Evolutionary conservation across 495 filamentous ascomycete genomes (phyloP).

Genomic region (Xylaria acuta): DNA sequence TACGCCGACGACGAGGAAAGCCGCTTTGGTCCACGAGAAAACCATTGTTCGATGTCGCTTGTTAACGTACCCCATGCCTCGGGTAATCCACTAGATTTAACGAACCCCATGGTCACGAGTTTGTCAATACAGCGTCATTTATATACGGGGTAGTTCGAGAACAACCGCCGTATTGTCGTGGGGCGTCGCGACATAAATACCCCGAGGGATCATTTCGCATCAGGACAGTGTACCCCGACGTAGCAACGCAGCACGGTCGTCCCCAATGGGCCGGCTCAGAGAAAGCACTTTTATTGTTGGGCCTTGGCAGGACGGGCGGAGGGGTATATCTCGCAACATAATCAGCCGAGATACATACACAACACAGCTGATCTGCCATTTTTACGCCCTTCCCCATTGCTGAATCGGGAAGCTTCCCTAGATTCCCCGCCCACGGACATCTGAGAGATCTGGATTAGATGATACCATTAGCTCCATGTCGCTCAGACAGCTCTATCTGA

Average conservation of each 20-base stretch:
- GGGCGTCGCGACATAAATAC: not conserved
- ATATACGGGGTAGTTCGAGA: not conserved
- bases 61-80: not conserved
- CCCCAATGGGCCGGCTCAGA: not conserved
- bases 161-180: not conserved
- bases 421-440: not conserved
- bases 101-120: not conserved
- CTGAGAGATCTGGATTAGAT: not conserved
- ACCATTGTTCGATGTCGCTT: not conserved
- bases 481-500: not conserved
- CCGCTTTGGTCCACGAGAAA: not conserved
- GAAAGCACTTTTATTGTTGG: not conserved
- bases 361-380: not conserved
- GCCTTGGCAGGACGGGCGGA: slow-evolving; percentile 7
- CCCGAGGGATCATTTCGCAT: not conserved
- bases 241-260: not conserved
- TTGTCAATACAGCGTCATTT: not conserved
- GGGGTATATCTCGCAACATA: not conserved
- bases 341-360: slow-evolving; percentile 3
- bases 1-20: not conserved
- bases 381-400: not conserved
- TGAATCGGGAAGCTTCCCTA: not conserved
- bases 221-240: not conserved
- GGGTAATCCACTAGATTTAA: not conserved
- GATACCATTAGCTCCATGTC: not conserved